Evolutionary conservation across 1,139 yeast genomes (phyloP), one percentile per base, ranked within the genome.

Genomic region (Candida albicans): DNA sequence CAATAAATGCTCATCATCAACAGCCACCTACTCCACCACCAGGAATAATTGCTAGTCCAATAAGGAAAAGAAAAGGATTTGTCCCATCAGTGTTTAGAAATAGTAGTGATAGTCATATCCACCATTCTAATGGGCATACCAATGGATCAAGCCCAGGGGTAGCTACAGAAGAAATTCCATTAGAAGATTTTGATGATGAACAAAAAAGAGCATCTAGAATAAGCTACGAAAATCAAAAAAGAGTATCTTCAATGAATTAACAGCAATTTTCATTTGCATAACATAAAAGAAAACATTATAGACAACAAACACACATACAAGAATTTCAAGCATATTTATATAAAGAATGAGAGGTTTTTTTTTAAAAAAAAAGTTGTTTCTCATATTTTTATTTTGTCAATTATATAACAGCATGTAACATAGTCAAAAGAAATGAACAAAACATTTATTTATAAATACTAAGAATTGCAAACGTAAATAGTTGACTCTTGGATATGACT

Each of bases 121-220:
- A 31, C 12, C 33, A 35, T 29, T 35, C 35, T 33, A 25, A 31
- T 27, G 7, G 9, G 4, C 27, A 38, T 26, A 14, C 26, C 24
- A 45, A 44, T 35, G 51, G 44, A 11, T 50, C 61, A 3, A 41
- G 30, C 3, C 59, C 56, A 8, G 51, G 51, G 30, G 35, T 49
- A 5, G 60, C 61, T 30, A 76, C 81, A 0, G 81, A 76, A 49
- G 81, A 76, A 51, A 77, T 77, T 43, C 76, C 76, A 35, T 58
- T 77, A 73, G 75, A 75, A 36, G 74, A 68, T 29, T 76, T 74
- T 50, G 64, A 54, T 37, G 45, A 56, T 13, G 64, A 62, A 47
- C 59, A 56, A 39, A 50, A 43, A 34, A 46, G 53, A 26, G 62
- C 61, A 6, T 48, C 57, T 3, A 52, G 63, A 42, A 65, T 64